A percentile compares a stretch with the other conserved stretches of the same genome.
These are phyloP conservation scores for Diaporthe aspalathi DNA, from an alignment of 2,329 filamentous ascomycete genomes.

Conservation along the genomic window DNA sequence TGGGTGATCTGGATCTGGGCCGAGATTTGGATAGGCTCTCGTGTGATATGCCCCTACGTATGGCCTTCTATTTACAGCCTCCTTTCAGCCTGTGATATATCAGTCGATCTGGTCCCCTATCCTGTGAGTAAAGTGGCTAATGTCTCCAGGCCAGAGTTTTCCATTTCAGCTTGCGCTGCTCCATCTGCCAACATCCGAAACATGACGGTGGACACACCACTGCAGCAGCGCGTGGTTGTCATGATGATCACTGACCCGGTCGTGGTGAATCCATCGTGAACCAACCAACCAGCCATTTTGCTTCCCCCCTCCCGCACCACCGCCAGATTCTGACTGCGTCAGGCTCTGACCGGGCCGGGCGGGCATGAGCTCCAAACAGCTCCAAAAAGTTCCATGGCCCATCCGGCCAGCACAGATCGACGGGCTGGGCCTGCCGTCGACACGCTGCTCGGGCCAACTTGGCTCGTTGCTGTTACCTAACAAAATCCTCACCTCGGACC, in stretches of 20 bases:
- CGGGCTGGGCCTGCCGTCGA: slow-evolving; percentile 31
- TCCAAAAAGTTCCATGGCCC: slow-evolving; percentile 4
- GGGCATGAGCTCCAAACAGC: slow-evolving; percentile 10
- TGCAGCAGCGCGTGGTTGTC: not conserved
- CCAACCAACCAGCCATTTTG: not conserved
- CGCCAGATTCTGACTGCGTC: slow-evolving; percentile 12
- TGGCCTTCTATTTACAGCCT: slow-evolving; percentile 16
- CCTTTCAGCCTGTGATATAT: not conserved
- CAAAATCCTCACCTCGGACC: not conserved
- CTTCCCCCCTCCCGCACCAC: not conserved
- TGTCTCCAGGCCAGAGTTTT: not conserved
- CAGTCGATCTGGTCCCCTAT: slow-evolving; percentile 7
- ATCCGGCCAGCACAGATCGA: slow-evolving; percentile 23
- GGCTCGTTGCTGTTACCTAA: slow-evolving; percentile 21
- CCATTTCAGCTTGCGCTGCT: not conserved
- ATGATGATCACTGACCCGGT: slow-evolving; percentile 25
- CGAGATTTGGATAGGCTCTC: slow-evolving; percentile 23
- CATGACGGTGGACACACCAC: not conserved
- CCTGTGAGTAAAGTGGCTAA: not conserved
- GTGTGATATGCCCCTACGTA: slow-evolving; percentile 7
- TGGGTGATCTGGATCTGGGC: slow-evolving; percentile 28
- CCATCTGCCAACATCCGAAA: not conserved
- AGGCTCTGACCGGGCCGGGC: slow-evolving; percentile 29
- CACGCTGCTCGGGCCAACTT: slow-evolving; percentile 25
- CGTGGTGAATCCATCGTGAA: slow-evolving; percentile 20